Conservation (phyloP, 2,329 filamentous ascomycete genomes). For the Pezicula rhizophila region DNA sequence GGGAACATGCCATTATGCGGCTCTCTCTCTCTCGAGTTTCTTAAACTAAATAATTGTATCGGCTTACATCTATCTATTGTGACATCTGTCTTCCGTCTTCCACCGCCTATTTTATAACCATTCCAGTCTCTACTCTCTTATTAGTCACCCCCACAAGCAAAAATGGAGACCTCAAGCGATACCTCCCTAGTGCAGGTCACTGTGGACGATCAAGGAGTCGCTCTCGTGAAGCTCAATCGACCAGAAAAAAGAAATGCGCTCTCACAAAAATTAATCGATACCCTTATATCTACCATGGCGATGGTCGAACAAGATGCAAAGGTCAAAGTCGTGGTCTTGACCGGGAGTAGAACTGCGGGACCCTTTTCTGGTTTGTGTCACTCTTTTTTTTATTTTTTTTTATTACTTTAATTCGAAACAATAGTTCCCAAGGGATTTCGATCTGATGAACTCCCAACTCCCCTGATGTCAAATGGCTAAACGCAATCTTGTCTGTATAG, state of each 20-base stretch:
- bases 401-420: no score
- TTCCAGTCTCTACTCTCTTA: no score
- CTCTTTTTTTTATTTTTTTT: no score
- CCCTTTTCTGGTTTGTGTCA: constrained; percentile 10
- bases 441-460: no score
- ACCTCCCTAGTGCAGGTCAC: constrained; percentile 22
- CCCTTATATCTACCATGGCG: constrained; percentile 11
- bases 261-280: constrained; percentile 30
- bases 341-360: constrained; percentile 27
- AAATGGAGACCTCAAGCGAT: constrained; percentile 12
- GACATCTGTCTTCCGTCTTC: no score
- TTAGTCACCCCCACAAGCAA: no score
- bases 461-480: constrained; percentile 8
- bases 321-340: constrained; percentile 48
- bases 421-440: no score
- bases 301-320: constrained; percentile 45
- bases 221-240: constrained; percentile 45
- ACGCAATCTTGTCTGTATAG: constrained; percentile 10
- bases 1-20: no score
- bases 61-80: no score
- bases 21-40: no score
- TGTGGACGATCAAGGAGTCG: constrained; percentile 29
- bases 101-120: no score
- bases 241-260: constrained; percentile 54
- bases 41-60: no score